A percentile compares a stretch with the other conserved stretches of the same genome.
Evolutionary conservation across 1,284 basidiomycete species (phyloP).

Genomic region (Puccinia novopanici): DNA sequence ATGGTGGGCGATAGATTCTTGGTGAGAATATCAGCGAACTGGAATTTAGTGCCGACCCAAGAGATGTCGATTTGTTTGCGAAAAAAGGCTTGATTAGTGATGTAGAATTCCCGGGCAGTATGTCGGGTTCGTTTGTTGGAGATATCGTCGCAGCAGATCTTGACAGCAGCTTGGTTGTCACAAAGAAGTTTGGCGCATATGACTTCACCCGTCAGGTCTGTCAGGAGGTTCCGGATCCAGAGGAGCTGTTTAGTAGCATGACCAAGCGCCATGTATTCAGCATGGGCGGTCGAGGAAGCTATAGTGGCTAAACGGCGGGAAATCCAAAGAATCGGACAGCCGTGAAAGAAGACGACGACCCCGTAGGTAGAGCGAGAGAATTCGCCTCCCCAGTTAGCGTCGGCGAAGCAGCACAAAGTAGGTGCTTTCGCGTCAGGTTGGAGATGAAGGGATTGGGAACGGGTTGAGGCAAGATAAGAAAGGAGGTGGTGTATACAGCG

Average conservation of each 20-base stretch:
- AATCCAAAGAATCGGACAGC: no score
- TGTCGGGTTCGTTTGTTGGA: background rate
- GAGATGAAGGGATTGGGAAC: background rate
- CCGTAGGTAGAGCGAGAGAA: no score
- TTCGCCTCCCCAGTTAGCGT: conserved; percentile 38
- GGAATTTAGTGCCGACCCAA: background rate
- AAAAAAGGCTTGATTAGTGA: no score
- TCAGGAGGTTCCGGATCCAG: background rate
- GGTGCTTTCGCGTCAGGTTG: no score
- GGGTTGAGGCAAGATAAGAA: background rate
- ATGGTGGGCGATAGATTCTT: background rate
- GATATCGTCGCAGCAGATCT: background rate
- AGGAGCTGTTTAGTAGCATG: background rate
- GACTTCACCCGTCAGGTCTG: background rate
- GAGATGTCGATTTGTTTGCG: background rate
- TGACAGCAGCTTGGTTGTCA: conserved; percentile 5
- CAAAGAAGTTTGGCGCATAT: background rate
- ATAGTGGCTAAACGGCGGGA: no score
- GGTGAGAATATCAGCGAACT: background rate
- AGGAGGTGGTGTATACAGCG: background rate
- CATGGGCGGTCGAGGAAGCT: no score
- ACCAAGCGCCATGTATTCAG: no score
- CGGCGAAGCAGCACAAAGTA: background rate
- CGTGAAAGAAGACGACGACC: no score
- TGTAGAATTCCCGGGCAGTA: conserved; percentile 7